Conservation (phyloP, 2,329 filamentous ascomycete genomes). For the Arthroderma uncinatum region DNA sequence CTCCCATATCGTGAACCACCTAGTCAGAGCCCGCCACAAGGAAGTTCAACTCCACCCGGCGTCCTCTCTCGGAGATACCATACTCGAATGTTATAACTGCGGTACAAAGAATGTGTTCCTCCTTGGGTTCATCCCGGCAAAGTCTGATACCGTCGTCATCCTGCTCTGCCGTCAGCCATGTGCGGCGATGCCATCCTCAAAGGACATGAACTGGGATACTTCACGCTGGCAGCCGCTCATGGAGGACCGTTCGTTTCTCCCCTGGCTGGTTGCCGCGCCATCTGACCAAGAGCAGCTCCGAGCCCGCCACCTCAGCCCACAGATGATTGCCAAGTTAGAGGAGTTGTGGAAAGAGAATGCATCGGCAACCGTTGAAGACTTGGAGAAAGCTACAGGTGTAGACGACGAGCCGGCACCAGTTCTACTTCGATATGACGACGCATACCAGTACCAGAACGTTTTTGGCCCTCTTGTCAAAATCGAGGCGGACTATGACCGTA, state of each 20-base stretch:
- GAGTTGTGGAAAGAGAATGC: conserved; percentile 98
- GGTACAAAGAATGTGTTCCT: conserved; percentile 99
- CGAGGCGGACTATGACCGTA: conserved; percentile 97
- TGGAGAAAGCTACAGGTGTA: conserved; percentile 82
- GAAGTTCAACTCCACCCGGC: conserved; percentile 94
- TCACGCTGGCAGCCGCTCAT: conserved; percentile 96
- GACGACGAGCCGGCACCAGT: conserved; percentile 94
- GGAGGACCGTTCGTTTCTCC: conserved; percentile 86
- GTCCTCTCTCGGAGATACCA: conserved; percentile 87
- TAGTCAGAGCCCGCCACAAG: conserved; percentile 94
- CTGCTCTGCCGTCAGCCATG: conserved; percentile 93
- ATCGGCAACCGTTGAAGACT: conserved; percentile 72
- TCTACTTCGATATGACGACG: conserved; percentile 86
- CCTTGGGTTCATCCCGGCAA: conserved; percentile 94
- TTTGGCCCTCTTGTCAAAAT: conserved; percentile 98
- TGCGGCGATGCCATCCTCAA: conserved; percentile 84
- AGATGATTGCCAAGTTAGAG: conserved; percentile 91
- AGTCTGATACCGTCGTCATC: conserved; percentile 96
- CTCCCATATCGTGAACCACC: conserved; percentile 95
- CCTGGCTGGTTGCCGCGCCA: conserved; percentile 82
- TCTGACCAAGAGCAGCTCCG: conserved; percentile 93
- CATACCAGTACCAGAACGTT: conserved; percentile 97
- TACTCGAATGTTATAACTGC: conserved; percentile 97
- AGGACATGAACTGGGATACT: conserved; percentile 99
- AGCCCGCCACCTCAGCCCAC: conserved; percentile 81